Conservation (phyloP, 768 basidiomycete species). For the Termitomyces sp. region DNA sequence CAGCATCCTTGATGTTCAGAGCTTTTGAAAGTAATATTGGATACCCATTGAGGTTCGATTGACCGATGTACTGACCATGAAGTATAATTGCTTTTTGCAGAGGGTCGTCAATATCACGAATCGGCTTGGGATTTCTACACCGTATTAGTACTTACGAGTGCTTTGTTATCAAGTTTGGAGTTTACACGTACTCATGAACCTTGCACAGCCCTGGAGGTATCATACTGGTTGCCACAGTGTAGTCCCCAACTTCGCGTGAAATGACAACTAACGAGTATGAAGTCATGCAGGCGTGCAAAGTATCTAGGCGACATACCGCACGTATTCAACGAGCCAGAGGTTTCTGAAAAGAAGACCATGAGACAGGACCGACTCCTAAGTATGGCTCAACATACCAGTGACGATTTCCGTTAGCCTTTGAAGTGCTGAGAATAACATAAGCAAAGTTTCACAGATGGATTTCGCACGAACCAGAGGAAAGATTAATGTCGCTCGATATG, state of each 20-base stretch:
- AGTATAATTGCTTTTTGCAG: slow-evolving; percentile 64
- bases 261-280: slow-evolving; percentile 43
- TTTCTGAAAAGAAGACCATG: slow-evolving; percentile 30
- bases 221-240: slow-evolving; percentile 66
- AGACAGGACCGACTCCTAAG: background rate
- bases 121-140: slow-evolving; percentile 51
- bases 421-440: slow-evolving; percentile 34
- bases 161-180: background rate
- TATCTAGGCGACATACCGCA: slow-evolving; percentile 32
- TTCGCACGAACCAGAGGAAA: slow-evolving; percentile 44
- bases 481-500: slow-evolving; percentile 67
- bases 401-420: slow-evolving; percentile 70
- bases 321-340: slow-evolving; percentile 60
- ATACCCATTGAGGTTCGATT: background rate
- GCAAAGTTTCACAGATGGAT: background rate
- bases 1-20: slow-evolving; percentile 58
- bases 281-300: background rate
- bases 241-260: slow-evolving; percentile 64
- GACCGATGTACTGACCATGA: slow-evolving; percentile 39
- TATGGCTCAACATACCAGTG: slow-evolving; percentile 34
- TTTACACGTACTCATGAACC: slow-evolving; percentile 55
- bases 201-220: slow-evolving; percentile 51
- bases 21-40: slow-evolving; percentile 27
- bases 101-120: slow-evolving; percentile 54
- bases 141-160: background rate